Percentiles rank a stretch among this genome's conserved stretches.
phyloP scores from a whole-genome alignment of 2,329 filamentous ascomycete genomes.

The Penicillium verrucosum region DNA sequence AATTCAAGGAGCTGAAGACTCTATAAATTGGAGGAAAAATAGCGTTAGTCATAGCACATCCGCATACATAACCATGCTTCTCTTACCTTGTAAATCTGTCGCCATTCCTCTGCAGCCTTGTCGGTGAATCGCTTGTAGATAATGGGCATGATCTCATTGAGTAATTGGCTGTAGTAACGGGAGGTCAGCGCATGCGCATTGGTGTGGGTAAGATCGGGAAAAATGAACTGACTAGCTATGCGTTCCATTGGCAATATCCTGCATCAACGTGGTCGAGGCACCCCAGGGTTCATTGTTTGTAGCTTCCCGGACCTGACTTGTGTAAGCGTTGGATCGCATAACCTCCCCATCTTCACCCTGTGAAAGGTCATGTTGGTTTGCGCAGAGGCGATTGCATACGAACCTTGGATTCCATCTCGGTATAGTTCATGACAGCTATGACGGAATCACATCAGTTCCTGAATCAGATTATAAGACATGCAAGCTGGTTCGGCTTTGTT shows the following conservation, averaged over 20 bases:
- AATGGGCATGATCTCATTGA: conserved; percentile 99
- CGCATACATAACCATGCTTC: not conserved
- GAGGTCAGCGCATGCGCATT: conserved; percentile 15
- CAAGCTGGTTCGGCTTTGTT: not conserved
- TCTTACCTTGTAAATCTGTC: conserved; percentile 92
- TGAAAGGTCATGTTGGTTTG: not conserved
- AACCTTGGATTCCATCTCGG: conserved; percentile 78
- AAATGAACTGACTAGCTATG: conserved; percentile 81
- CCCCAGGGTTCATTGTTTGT: conserved; percentile 99
- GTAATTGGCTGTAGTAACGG: conserved; percentile 66
- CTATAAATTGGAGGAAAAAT: conserved; percentile 34
- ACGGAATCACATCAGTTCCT: conserved; percentile 18
- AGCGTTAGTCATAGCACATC: not conserved
- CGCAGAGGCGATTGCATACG: conserved; percentile 21
- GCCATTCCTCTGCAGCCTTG: conserved; percentile 96
- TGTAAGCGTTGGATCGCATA: conserved; percentile 18
- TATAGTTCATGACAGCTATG: conserved; percentile 94
- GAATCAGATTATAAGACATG: conserved; percentile 1
- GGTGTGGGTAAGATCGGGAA: not conserved
- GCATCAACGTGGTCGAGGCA: conserved; percentile 78
- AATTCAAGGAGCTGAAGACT: conserved; percentile 91
- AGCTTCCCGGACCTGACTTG: conserved; percentile 78
- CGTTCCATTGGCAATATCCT: conserved; percentile 96
- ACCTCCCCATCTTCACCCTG: not conserved
- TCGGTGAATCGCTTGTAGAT: conserved; percentile 99